Percentiles rank a stretch among this genome's conserved stretches.
These are phyloP conservation scores for Xylariaceae sp. DNA, from an alignment of 2,329 filamentous ascomycete species.

Conservation along the genomic window DNA sequence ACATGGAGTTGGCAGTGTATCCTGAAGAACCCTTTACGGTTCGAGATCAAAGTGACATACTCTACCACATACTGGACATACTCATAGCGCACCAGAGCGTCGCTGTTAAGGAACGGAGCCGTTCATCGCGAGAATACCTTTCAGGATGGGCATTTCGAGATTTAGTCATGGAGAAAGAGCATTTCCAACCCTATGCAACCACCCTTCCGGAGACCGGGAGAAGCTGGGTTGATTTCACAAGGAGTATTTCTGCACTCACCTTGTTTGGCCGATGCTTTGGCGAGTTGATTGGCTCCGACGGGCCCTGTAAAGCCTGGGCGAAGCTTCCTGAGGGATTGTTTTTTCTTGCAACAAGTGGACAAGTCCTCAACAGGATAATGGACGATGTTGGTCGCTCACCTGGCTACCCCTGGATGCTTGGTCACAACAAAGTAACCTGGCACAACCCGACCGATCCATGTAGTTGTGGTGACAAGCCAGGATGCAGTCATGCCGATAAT, in stretches of 20 bases:
- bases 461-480: not conserved
- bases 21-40: not conserved
- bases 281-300: not conserved
- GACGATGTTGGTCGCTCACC: constrained; percentile 1
- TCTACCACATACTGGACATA: not conserved
- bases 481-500: not conserved
- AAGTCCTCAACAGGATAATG: not conserved
- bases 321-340: not conserved
- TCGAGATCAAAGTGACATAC: not conserved
- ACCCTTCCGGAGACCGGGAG: not conserved
- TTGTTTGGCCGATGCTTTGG: constrained; percentile 1
- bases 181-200: not conserved
- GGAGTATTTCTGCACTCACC: not conserved
- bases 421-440: constrained; percentile 1
- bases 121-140: not conserved
- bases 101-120: not conserved
- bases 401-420: not conserved
- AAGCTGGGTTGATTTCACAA: constrained; percentile 4
- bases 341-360: not conserved
- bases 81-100: constrained; percentile 4
- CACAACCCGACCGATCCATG: not conserved
- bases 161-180: not conserved
- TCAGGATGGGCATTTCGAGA: constrained; percentile 5
- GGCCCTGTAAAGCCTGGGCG: not conserved
- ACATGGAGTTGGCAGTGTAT: not conserved